Conservation (phyloP, 2,329 filamentous ascomycete species). For the Hymenoscyphus fraxineus region DNA sequence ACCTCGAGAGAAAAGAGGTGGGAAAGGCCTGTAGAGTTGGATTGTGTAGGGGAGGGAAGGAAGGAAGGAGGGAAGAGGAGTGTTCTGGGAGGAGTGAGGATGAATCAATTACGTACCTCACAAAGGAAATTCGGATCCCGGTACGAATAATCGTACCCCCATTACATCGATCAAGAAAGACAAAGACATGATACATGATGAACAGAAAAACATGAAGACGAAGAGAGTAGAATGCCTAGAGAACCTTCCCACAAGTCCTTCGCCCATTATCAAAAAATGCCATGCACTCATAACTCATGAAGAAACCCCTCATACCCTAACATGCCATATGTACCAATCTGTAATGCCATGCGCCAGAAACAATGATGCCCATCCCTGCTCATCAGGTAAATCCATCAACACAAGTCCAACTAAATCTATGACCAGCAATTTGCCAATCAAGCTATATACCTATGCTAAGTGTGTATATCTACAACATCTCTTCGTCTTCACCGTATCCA, state of each 20-base stretch:
- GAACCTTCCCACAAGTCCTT: constrained; percentile 11
- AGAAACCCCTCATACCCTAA: constrained; percentile 4
- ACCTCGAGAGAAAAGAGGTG: constrained; percentile 7
- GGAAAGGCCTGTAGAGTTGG: neutral
- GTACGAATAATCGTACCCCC: constrained; percentile 1
- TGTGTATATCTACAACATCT: constrained; percentile 34
- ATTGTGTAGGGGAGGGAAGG: neutral
- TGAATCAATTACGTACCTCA: constrained; percentile 30
- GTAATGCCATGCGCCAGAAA: constrained; percentile 9
- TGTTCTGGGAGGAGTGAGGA: constrained; percentile 3
- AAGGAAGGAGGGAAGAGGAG: neutral
- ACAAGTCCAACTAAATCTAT: constrained; percentile 20
- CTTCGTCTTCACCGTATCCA: constrained; percentile 31
- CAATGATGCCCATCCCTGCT: constrained; percentile 7
- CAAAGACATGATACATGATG: constrained; percentile 13
- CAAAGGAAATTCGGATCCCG: constrained; percentile 11
- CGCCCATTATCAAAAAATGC: constrained; percentile 6
- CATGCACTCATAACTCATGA: constrained; percentile 6
- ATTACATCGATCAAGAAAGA: constrained; percentile 13
- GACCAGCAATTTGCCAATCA: constrained; percentile 19
- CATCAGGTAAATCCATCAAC: constrained; percentile 7
- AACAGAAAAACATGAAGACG: constrained; percentile 14
- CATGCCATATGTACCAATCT: constrained; percentile 9
- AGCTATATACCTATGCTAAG: constrained; percentile 23
- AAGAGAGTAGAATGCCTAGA: constrained; percentile 30